These are phyloP conservation scores for Cryptococcus sp. DNA, from an alignment of 1,284 basidiomycete species.

Conservation along the genomic window DNA sequence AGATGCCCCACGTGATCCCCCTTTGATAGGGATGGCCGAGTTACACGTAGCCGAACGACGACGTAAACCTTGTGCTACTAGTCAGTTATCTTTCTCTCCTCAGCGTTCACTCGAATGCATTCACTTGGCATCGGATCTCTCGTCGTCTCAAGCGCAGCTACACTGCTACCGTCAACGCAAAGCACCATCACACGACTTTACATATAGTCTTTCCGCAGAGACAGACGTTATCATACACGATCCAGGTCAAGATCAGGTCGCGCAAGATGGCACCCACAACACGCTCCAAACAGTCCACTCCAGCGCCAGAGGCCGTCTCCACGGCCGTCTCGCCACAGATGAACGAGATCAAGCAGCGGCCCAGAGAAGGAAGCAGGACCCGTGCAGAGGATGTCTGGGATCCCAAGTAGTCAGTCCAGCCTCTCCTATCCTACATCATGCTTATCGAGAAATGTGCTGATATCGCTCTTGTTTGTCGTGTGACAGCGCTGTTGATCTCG, in stretches of 20 bases:
- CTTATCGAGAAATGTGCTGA: background rate
- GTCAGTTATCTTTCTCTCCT: too few species aligned
- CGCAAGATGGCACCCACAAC: conserved; percentile 37
- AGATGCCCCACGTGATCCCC: background rate
- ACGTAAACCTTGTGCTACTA: background rate
- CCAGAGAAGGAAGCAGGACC: conserved; percentile 40
- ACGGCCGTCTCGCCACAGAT: conserved; percentile 14
- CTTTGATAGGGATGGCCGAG: background rate
- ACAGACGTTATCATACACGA: too few species aligned
- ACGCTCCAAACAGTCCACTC: conserved; percentile 40
- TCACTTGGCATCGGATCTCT: too few species aligned
- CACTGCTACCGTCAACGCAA: too few species aligned
- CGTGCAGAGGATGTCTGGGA: conserved; percentile 51
- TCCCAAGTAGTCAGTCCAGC: conserved; percentile 52
- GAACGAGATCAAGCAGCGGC: conserved; percentile 19
- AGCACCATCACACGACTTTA: too few species aligned
- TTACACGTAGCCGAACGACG: background rate
- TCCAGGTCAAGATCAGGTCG: too few species aligned
- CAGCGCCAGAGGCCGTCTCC: conserved; percentile 12
- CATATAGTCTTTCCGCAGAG: too few species aligned
- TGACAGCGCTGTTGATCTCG: conserved; percentile 48
- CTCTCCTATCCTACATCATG: too few species aligned
- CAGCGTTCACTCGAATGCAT: too few species aligned
- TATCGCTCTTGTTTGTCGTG: background rate
- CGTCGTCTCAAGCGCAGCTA: too few species aligned